These are phyloP conservation scores for Backusella westeae DNA, from an alignment of 192 early-diverging fungal genomes.

Conservation along the genomic window DNA sequence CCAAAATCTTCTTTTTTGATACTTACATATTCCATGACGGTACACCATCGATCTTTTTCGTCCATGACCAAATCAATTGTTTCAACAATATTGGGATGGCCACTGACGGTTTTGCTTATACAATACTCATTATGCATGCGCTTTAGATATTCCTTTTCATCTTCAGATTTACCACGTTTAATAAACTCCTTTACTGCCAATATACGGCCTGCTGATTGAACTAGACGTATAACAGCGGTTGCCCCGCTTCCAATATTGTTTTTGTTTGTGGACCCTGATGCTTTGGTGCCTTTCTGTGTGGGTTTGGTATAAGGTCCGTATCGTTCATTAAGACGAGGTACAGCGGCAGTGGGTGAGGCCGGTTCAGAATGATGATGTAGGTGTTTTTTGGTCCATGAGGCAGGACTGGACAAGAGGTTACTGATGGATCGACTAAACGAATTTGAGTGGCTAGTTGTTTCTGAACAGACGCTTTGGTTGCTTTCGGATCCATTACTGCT, in stretches of 20 bases:
- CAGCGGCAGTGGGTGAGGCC: not conserved
- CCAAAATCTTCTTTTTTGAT: not conserved
- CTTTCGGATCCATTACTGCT: not conserved
- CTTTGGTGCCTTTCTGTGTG: not conserved
- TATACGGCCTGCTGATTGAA: conserved; percentile 72
- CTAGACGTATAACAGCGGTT: conserved; percentile 85
- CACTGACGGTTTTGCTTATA: conserved; percentile 86
- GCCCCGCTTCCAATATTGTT: conserved; percentile 81
- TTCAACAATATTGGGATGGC: conserved; percentile 90
- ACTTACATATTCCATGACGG: conserved; percentile 68
- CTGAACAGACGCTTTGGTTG: not conserved
- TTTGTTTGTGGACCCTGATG: conserved; percentile 12
- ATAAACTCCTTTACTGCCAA: conserved; percentile 96
- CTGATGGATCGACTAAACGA: not conserved
- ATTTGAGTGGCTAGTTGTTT: not conserved
- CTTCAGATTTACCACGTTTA: conserved; percentile 75
- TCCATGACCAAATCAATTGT: conserved; percentile 97
- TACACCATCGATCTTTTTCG: conserved; percentile 80
- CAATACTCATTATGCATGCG: conserved; percentile 96
- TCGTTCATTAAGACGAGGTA: conserved; percentile 10
- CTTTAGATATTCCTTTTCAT: conserved; percentile 93
- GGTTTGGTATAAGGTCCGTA: conserved; percentile 28
- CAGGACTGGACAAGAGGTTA: not conserved
- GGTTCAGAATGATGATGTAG: not conserved
- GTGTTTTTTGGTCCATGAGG: conserved; percentile 1